These are phyloP conservation scores for Pseudozyma tsukubaensis DNA, from an alignment of 1,284 basidiomycete species.

Conservation along the genomic window DNA sequence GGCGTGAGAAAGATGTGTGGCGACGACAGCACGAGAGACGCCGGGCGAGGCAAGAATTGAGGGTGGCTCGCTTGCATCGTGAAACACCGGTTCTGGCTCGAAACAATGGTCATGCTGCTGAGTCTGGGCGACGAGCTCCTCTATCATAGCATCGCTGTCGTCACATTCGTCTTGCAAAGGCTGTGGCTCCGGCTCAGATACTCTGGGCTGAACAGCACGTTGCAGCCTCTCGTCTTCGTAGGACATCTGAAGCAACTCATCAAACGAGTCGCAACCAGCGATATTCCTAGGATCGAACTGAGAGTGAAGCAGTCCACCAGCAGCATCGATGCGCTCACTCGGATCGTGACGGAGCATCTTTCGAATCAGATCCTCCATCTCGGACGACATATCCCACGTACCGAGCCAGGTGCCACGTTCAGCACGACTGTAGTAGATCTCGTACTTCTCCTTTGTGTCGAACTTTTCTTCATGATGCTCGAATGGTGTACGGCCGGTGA, in stretches of 20 bases:
- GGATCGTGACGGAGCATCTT: conserved; percentile 47
- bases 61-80: not conserved
- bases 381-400: conserved; percentile 36
- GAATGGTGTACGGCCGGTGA: conserved; percentile 59
- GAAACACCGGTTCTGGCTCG: not conserved
- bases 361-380: conserved; percentile 52
- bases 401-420: conserved; percentile 48
- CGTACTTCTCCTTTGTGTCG: conserved; percentile 46
- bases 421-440: conserved; percentile 57
- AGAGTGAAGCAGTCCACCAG: conserved; percentile 40
- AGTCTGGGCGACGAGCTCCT: conserved; percentile 27
- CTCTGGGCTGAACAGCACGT: not conserved
- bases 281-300: conserved; percentile 35
- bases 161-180: conserved; percentile 9
- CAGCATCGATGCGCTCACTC: conserved; percentile 36
- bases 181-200: not conserved
- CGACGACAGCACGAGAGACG: conserved; percentile 28
- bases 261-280: conserved; percentile 31
- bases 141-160: conserved; percentile 31
- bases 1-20: conserved; percentile 5
- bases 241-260: conserved; percentile 36
- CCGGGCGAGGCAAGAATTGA: conserved; percentile 29
- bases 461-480: conserved; percentile 56
- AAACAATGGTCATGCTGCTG: not conserved
- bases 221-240: conserved; percentile 16